These are phyloP conservation scores for Cyclotella choctawhatcheeana DNA, from an alignment of 108 stramenopile species.

Conservation along the genomic window DNA sequence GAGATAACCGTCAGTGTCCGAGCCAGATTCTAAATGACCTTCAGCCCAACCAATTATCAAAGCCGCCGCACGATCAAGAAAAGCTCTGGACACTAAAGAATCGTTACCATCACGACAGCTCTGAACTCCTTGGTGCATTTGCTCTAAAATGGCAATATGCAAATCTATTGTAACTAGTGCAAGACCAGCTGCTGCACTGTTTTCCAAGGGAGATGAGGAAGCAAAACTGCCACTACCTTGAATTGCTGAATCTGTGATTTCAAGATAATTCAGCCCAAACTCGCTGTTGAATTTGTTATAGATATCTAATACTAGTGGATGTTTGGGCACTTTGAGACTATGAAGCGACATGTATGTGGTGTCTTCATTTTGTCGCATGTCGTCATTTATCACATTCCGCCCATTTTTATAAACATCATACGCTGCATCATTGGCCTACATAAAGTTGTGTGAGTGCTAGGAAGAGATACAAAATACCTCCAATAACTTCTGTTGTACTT, in stretches of 20 bases:
- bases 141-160: constrained; percentile 50
- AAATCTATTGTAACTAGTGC: constrained; percentile 61
- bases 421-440: constrained; percentile 57
- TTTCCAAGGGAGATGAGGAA: constrained; percentile 35
- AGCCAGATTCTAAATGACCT: constrained; percentile 56
- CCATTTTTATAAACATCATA: constrained; percentile 65
- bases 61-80: constrained; percentile 73
- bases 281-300: constrained; percentile 37
- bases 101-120: constrained; percentile 7
- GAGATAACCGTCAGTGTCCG: constrained; percentile 50
- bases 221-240: constrained; percentile 29
- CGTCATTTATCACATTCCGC: constrained; percentile 41
- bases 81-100: constrained; percentile 14
- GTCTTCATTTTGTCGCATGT: constrained; percentile 3
- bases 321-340: constrained; percentile 29
- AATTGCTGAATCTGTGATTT: constrained; percentile 43
- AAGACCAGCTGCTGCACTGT: constrained; percentile 55
- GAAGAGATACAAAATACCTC: too few species aligned
- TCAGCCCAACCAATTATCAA: constrained; percentile 71
- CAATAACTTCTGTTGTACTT: too few species aligned
- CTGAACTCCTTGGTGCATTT: constrained; percentile 47
- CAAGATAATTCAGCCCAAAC: constrained; percentile 31
- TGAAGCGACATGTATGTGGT: constrained; percentile 35
- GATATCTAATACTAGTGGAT: constrained; percentile 10
- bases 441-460: too few species aligned